A percentile compares a stretch with the other conserved stretches of the same genome.
These are phyloP conservation scores for Globisporangium irregulare DNA, from an alignment of 352 stramenopile species.

Conservation along the genomic window DNA sequence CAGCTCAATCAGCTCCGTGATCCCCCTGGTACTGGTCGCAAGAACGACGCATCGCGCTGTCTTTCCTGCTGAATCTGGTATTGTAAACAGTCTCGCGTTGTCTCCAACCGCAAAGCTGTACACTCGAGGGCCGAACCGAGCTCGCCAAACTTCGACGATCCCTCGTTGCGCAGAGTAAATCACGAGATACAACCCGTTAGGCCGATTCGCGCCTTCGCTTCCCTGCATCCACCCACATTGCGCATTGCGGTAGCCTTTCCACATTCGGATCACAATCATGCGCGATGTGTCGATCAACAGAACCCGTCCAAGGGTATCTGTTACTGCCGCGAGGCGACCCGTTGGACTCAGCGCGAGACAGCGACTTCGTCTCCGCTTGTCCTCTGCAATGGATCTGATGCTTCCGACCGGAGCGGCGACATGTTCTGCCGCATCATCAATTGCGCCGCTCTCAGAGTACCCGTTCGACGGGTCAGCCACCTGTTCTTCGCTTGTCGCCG, in stretches of 20 bases:
- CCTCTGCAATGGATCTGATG: conserved; percentile 54
- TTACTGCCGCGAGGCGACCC: conserved; percentile 61
- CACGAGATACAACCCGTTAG: conserved; percentile 69
- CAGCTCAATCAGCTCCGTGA: conserved; percentile 60
- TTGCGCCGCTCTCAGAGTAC: conserved; percentile 25
- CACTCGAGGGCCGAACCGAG: conserved; percentile 68
- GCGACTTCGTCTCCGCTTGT: conserved; percentile 52
- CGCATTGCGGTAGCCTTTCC: conserved; percentile 85
- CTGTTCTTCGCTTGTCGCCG: conserved; percentile 14
- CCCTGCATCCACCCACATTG: conserved; percentile 83
- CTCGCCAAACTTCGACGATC: conserved; percentile 82
- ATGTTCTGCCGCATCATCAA: conserved; percentile 64
- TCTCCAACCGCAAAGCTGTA: conserved; percentile 72
- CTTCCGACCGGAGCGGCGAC: conserved; percentile 59
- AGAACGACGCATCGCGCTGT: conserved; percentile 58
- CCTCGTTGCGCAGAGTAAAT: conserved; percentile 84
- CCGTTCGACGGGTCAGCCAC: not conserved
- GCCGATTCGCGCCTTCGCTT: conserved; percentile 40
- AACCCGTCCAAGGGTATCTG: conserved; percentile 74
- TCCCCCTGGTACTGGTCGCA: conserved; percentile 24
- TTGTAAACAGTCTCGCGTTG: conserved; percentile 64
- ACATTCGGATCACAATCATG: conserved; percentile 84
- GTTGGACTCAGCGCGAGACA: conserved; percentile 69
- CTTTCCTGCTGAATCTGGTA: conserved; percentile 32
- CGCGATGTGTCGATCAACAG: conserved; percentile 72